A percentile compares a stretch with the other conserved stretches of the same genome.
Evolutionary conservation across 805 yeast genomes (phyloP).

Genomic region (Metahyphopichia silvanorum): DNA sequence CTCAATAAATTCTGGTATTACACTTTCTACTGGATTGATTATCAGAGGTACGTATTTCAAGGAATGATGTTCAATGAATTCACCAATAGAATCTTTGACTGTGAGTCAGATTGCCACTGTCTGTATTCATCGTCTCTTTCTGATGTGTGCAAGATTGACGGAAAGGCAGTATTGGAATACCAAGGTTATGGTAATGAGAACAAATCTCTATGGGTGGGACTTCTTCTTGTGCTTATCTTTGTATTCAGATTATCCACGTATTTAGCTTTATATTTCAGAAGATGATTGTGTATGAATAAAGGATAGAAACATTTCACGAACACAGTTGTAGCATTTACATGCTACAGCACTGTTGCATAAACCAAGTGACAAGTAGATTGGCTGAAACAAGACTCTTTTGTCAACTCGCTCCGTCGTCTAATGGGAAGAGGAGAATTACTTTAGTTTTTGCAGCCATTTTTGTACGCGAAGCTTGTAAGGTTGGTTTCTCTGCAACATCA

Average conservation of each 20-base stretch:
- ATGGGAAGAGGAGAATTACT: too few species aligned
- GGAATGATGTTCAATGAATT: constrained; percentile 44
- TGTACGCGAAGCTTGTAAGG: too few species aligned
- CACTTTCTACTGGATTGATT: constrained; percentile 39
- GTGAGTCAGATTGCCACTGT: constrained; percentile 33
- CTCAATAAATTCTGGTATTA: constrained; percentile 38
- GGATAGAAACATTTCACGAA: too few species aligned
- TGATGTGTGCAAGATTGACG: constrained; percentile 27
- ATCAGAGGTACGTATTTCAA: constrained; percentile 40
- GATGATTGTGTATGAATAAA: too few species aligned
- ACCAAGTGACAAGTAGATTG: too few species aligned
- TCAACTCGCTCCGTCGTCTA: too few species aligned
- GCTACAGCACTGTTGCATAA: too few species aligned
- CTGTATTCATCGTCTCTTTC: constrained; percentile 26
- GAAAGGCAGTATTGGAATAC: constrained; percentile 26
- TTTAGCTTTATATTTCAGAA: constrained; percentile 15
- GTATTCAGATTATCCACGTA: constrained; percentile 25
- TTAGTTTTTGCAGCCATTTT: too few species aligned
- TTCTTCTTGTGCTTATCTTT: constrained; percentile 26
- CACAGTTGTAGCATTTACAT: too few species aligned
- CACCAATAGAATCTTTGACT: constrained; percentile 18
- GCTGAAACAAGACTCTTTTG: too few species aligned
- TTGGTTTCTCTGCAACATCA: too few species aligned
- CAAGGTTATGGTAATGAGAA: constrained; percentile 25
- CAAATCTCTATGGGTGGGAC: constrained; percentile 34